phyloP scores from a whole-genome alignment of 2,329 filamentous ascomycete species.

The Domatiomyces catenatus region DNA sequence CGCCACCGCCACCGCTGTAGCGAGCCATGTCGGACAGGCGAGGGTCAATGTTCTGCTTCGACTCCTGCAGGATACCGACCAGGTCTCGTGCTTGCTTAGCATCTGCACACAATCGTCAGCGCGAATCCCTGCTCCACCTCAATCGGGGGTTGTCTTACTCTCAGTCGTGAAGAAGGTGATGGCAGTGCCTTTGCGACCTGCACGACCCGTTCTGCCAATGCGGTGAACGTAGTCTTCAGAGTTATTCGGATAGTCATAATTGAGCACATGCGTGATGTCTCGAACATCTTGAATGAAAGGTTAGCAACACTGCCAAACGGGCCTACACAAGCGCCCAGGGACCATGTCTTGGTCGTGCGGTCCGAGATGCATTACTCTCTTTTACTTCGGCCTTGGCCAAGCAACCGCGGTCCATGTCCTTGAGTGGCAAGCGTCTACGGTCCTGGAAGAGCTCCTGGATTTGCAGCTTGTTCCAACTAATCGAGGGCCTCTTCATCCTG shows the following conservation, averaged over 20 bases:
- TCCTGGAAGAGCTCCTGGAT: slow-evolving; percentile 52
- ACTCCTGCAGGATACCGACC: slow-evolving; percentile 79
- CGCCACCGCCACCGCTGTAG: slow-evolving; percentile 68
- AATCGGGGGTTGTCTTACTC: slow-evolving; percentile 48
- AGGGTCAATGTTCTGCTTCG: slow-evolving; percentile 96
- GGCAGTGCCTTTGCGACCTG: slow-evolving; percentile 81
- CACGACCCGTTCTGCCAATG: slow-evolving; percentile 67
- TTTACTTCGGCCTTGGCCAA: slow-evolving; percentile 24
- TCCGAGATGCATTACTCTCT: slow-evolving; percentile 45
- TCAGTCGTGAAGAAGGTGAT: slow-evolving; percentile 99
- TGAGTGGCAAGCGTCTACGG: slow-evolving; percentile 42
- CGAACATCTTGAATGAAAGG: slow-evolving; percentile 86
- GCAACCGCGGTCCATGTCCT: slow-evolving; percentile 29
- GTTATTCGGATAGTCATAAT: slow-evolving; percentile 96
- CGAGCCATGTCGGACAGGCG: slow-evolving; percentile 90
- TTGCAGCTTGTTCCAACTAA: slow-evolving; percentile 65
- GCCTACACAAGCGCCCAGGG: slow-evolving; percentile 27
- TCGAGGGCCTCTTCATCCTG: slow-evolving; percentile 36
- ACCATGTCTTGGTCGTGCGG: slow-evolving; percentile 45
- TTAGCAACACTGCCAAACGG: slow-evolving; percentile 52
- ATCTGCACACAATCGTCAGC: slow-evolving; percentile 36
- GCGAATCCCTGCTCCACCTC: not conserved
- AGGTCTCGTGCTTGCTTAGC: slow-evolving; percentile 94
- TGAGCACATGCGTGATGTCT: slow-evolving; percentile 99
- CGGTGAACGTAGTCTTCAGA: slow-evolving; percentile 89